Evolutionary conservation across 164 flowering plant species (phyloP).

Genomic region (Santalum album): DNA sequence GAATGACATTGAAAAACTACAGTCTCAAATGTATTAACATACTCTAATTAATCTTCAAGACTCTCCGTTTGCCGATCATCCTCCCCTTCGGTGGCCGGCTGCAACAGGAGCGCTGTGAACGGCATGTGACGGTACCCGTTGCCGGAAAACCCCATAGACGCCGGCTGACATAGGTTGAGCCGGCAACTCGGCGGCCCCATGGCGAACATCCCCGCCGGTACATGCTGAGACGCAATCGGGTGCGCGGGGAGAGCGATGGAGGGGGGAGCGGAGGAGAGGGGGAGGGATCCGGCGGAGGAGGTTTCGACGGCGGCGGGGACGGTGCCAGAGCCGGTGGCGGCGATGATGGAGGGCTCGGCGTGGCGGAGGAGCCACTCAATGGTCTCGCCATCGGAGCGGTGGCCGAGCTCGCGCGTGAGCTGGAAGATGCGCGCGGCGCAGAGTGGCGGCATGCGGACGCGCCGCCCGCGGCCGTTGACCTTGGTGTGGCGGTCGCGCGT

Average conservation of each 20-base stretch:
- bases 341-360: slow-evolving; percentile 53
- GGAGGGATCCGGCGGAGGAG: slow-evolving; percentile 10
- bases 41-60: neutral
- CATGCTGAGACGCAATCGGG: neutral
- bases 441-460: slow-evolving; percentile 50
- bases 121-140: slow-evolving; percentile 46
- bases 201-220: slow-evolving; percentile 9
- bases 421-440: slow-evolving; percentile 58
- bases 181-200: slow-evolving; percentile 24
- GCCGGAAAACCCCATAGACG: slow-evolving; percentile 15
- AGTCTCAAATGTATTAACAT: neutral
- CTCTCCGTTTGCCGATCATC: slow-evolving; percentile 17
- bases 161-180: slow-evolving; percentile 32
- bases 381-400: slow-evolving; percentile 58
- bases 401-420: slow-evolving; percentile 61
- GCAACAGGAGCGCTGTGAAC: slow-evolving; percentile 51
- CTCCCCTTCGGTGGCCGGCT: slow-evolving; percentile 26
- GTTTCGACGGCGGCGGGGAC: slow-evolving; percentile 20
- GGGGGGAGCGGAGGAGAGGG: slow-evolving; percentile 10
- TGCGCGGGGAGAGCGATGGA: slow-evolving; percentile 12
- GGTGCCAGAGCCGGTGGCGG: slow-evolving; percentile 51
- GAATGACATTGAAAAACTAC: no score
- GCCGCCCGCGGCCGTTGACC: slow-evolving; percentile 53
- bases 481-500: slow-evolving; percentile 41
- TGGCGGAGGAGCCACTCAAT: slow-evolving; percentile 62